phyloP scores from a whole-genome alignment of 495 filamentous ascomycete species.

The Hypoxylon subgilvum region DNA sequence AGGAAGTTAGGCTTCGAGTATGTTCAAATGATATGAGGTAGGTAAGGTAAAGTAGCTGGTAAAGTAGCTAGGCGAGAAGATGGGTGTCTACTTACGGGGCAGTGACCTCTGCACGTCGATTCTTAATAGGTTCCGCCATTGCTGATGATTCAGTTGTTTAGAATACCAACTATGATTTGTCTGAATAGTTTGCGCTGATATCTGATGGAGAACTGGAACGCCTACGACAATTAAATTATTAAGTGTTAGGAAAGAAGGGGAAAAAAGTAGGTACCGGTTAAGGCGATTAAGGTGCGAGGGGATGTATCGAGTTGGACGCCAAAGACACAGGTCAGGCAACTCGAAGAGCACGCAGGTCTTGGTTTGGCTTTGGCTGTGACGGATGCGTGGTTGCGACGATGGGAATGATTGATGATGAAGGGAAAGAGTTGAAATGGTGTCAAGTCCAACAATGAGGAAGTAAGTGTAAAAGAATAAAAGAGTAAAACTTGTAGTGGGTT shows the following conservation, averaged over 20 bases:
- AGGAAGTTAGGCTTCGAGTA: slow-evolving; percentile 35
- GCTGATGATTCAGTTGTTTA: slow-evolving; percentile 26
- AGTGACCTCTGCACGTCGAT: slow-evolving; percentile 41
- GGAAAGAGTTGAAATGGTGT: slow-evolving; percentile 33
- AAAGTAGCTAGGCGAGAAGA: slow-evolving; percentile 1
- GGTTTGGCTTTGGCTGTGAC: slow-evolving; percentile 4
- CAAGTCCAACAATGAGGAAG: slow-evolving; percentile 29
- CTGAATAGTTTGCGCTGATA: slow-evolving; percentile 8
- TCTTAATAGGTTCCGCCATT: slow-evolving; percentile 46
- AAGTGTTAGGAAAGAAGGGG: slow-evolving; percentile 26
- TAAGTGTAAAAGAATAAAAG: slow-evolving; percentile 12
- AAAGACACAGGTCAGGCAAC: slow-evolving; percentile 20
- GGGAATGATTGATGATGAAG: slow-evolving; percentile 18
- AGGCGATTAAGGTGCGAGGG: slow-evolving; percentile 12
- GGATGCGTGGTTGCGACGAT: slow-evolving; percentile 6
- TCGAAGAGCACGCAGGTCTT: slow-evolving; percentile 11
- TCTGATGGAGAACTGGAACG: slow-evolving; percentile 16
- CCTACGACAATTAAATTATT: slow-evolving; percentile 11
- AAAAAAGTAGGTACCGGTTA: slow-evolving; percentile 21
- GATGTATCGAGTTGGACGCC: slow-evolving; percentile 23
- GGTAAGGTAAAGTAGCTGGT: neutral
- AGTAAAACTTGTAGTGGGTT: slow-evolving; percentile 31
- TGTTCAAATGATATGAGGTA: neutral
- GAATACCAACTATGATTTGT: slow-evolving; percentile 4
- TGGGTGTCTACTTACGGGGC: slow-evolving; percentile 36